Evolutionary conservation across 1,139 yeast species (phyloP).

Genomic region (Diutina siamensis): DNA sequence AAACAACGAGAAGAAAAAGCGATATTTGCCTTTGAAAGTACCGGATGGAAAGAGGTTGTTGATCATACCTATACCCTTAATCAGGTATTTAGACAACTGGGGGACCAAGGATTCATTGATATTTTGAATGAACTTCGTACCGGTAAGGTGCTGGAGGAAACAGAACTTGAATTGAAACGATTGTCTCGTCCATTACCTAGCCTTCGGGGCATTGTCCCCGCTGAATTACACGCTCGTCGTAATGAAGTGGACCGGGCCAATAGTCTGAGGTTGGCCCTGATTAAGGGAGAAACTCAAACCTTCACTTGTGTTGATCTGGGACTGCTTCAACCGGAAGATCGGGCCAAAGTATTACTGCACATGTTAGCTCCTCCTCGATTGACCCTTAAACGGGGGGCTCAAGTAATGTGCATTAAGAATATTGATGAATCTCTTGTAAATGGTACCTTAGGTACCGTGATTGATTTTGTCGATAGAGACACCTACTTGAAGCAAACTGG

Average conservation of each 20-base stretch:
- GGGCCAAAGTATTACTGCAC: not conserved
- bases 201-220: constrained; percentile 68
- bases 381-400: constrained; percentile 45
- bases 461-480: constrained; percentile 38
- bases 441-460: constrained; percentile 44
- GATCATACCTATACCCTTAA: constrained; percentile 55
- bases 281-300: constrained; percentile 28
- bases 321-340: not conserved
- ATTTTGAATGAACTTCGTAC: constrained; percentile 82
- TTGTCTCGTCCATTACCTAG: constrained; percentile 46
- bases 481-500: constrained; percentile 7
- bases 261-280: constrained; percentile 30
- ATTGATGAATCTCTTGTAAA: constrained; percentile 32
- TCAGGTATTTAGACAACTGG: constrained; percentile 86
- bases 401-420: constrained; percentile 46
- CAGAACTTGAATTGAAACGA: constrained; percentile 31
- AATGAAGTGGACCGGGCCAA: constrained; percentile 68
- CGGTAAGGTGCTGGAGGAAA: constrained; percentile 30
- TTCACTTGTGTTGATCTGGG: constrained; percentile 16
- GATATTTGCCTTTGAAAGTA: constrained; percentile 46
- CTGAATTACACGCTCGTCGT: constrained; percentile 68
- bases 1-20: constrained; percentile 11
- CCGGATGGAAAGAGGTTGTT: constrained; percentile 59
- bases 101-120: constrained; percentile 62
- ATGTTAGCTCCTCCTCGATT: constrained; percentile 14